These are phyloP conservation scores for Ceratocystis lukuohia DNA, from an alignment of 2,329 filamentous ascomycete genomes.

Conservation along the genomic window DNA sequence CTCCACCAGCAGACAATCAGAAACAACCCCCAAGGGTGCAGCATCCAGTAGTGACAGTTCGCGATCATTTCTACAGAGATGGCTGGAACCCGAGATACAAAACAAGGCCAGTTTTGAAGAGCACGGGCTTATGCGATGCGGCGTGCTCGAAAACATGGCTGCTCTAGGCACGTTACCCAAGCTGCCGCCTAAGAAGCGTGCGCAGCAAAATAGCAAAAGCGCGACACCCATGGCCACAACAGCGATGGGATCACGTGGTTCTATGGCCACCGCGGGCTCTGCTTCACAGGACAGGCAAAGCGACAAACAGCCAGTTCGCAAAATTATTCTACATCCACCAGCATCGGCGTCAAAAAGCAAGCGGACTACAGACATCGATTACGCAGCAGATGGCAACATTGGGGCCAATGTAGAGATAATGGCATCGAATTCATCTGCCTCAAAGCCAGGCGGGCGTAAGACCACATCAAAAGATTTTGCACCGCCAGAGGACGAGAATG, in stretches of 20 bases:
- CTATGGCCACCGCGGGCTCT: conserved; percentile 20
- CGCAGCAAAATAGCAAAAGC: neutral
- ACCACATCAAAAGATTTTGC: conserved; percentile 4
- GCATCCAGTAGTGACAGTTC: conserved; percentile 28
- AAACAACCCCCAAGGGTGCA: conserved; percentile 27
- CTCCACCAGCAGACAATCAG: conserved; percentile 23
- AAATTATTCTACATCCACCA: conserved; percentile 35
- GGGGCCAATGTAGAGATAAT: conserved; percentile 22
- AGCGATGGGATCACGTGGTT: neutral
- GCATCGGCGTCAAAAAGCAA: conserved; percentile 23
- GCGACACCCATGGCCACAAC: neutral
- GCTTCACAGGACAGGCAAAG: conserved; percentile 24
- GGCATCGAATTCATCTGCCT: neutral
- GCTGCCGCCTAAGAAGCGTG: conserved; percentile 25
- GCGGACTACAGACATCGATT: neutral
- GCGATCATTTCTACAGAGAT: conserved; percentile 40
- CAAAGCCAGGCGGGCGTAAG: conserved; percentile 11
- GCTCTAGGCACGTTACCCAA: conserved; percentile 63
- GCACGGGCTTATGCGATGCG: conserved; percentile 56
- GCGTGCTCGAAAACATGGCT: conserved; percentile 72
- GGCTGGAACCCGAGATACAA: conserved; percentile 46
- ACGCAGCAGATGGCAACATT: conserved; percentile 7
- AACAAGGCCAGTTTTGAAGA: conserved; percentile 64
- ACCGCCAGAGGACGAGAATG: conserved; percentile 7
- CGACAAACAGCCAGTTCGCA: conserved; percentile 26